Evolutionary conservation across 345 rosid genomes (phyloP).

Genomic region (Dipteronia sinensis): DNA sequence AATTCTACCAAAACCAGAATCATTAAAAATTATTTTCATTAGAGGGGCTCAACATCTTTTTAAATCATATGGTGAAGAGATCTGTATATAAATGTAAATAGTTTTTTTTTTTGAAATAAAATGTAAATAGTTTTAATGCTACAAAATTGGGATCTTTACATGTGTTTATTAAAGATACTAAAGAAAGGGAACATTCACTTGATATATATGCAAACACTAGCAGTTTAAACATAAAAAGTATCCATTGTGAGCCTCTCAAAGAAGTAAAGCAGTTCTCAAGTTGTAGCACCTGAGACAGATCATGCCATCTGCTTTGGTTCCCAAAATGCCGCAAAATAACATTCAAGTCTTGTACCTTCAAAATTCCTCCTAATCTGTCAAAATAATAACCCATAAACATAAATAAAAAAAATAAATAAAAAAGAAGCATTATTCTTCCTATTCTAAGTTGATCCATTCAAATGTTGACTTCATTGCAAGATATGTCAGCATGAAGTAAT

Average conservation of each 20-base stretch:
- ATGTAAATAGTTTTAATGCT: background rate
- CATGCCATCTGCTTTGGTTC: conserved; percentile 56
- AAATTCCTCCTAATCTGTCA: conserved; percentile 47
- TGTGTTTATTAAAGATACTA: background rate
- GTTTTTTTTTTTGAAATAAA: background rate
- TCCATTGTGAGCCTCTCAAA: conserved; percentile 2
- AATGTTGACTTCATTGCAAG: background rate
- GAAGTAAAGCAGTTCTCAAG: conserved; percentile 5
- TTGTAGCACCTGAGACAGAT: conserved; percentile 63
- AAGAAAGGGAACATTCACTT: background rate
- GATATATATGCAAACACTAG: background rate
- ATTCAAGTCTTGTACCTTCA: conserved; percentile 88
- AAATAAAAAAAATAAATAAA: background rate
- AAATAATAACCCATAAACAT: background rate
- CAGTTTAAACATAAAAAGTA: conserved; percentile 8
- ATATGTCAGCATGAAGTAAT: background rate
- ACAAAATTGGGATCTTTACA: background rate
- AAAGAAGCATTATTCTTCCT: too few species aligned
- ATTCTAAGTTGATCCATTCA: background rate
- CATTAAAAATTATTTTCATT: background rate
- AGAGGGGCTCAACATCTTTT: background rate
- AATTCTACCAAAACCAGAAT: background rate
- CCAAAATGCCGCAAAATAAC: conserved; percentile 74
- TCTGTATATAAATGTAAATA: background rate
- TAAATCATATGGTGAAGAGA: background rate